These are phyloP conservation scores for Dactylellina cionopaga DNA, from an alignment of 2,329 filamentous ascomycete genomes.

Conservation along the genomic window DNA sequence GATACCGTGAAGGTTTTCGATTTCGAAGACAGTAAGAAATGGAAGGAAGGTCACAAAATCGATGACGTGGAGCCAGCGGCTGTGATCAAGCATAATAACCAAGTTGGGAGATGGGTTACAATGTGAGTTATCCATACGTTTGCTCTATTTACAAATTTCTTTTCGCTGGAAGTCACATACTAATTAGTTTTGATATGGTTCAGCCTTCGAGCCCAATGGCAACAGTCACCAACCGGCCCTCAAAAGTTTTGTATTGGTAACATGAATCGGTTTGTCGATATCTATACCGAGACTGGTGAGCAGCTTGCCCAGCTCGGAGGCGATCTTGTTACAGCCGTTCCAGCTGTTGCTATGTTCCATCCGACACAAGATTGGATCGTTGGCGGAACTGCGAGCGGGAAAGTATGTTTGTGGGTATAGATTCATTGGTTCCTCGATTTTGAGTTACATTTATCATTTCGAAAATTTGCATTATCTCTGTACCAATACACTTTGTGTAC, in stretches of 20 bases:
- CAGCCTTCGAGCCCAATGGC: constrained; percentile 88
- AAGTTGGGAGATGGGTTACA: constrained; percentile 87
- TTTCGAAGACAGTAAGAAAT: constrained; percentile 71
- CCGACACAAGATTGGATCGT: constrained; percentile 89
- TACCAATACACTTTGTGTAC: no score
- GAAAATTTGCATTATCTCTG: background rate
- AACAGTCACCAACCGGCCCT: constrained; percentile 77
- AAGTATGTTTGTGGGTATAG: constrained; percentile 89
- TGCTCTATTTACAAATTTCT: background rate
- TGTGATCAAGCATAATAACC: constrained; percentile 86
- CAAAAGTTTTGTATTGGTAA: constrained; percentile 93
- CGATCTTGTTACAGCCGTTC: constrained; percentile 92
- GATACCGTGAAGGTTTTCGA: constrained; percentile 85
- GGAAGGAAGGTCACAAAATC: constrained; percentile 70
- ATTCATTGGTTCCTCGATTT: background rate
- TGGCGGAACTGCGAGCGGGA: constrained; percentile 89
- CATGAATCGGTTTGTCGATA: constrained; percentile 96
- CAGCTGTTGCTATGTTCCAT: constrained; percentile 91
- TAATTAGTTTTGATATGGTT: no score
- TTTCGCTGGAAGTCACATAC: no score
- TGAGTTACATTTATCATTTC: background rate
- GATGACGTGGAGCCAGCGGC: constrained; percentile 75
- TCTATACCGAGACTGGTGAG: constrained; percentile 82
- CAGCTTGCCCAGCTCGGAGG: constrained; percentile 89
- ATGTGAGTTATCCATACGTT: constrained; percentile 60